Evolutionary conservation across 768 basidiomycete species (phyloP), one percentile per base, ranked within the genome.

Genomic region (Fomitopsis serialis): DNA sequence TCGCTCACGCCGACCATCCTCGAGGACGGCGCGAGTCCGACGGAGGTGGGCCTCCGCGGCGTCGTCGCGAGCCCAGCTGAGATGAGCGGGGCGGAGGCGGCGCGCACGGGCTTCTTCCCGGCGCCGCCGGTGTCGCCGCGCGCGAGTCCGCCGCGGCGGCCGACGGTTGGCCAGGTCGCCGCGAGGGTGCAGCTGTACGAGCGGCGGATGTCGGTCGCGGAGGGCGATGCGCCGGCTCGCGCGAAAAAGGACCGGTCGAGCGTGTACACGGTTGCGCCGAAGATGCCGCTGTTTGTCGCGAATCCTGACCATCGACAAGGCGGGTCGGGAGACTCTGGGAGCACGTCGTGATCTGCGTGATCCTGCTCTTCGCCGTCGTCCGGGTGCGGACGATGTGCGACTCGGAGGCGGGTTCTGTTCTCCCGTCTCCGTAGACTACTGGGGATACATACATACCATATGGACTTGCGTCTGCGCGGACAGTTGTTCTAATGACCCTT

Each of bases 261-360:
- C 53, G 50, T 57, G 53, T 91, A 90, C 64, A 87, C 87, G 12
- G 74, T 90, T 32, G 82, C 76, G 34, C 80, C 81, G 22, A 76
- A 78, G 55, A 69, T 79, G 19, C 80, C 80, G 56, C 72, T 92
- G 27, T 91, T 80, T 59, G 75, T 92, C 48, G 85, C 86, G 22
- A 91, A 92, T 67, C 88, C 89, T 17, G 84, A 86, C 61, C 60
- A 55, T 22, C 50, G 54, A 29, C 48, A 29, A 23, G 42, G 57
- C 22, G 45, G 52, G 24, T 64, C 60, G n/a, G 60, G 55, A 22
- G 59, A 57, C n/a, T 61, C 58, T 13, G 25, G 15, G n/a, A 15
- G 15, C 24, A 35, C 24, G 15, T 3, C 46, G 8, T 48, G 46
- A 48, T 15, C 24, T 25, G 5, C 6, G 6, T 11, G 29, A 5